Evolutionary conservation across 148 eudicot genomes (phyloP), one percentile per base, ranked within the genome.

Genomic region (Vaccinium myrtillus): DNA sequence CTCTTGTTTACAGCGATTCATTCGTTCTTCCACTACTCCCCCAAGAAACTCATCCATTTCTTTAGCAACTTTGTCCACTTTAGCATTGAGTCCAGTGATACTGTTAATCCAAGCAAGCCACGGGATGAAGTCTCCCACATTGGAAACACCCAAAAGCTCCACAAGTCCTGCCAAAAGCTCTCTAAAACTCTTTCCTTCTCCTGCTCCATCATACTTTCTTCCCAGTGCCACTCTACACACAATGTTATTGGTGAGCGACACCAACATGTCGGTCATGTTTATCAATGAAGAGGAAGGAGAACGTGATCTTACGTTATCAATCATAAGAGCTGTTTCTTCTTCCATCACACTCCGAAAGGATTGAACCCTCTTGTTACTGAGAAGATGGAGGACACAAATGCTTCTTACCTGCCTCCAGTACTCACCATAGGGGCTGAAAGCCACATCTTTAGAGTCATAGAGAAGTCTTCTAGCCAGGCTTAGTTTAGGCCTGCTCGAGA

Each of bases 261-360:
- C 21, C 16, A 91, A 76, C 50, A 80, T 19, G 4, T 89, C 74
- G 0, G 84, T 86, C 83, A 90, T 79, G 77, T 89, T 84, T 32
- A 88, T 59, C 0, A 25, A 54, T 27, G 75, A 36, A 0, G 88
- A 71, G 13, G 23, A 25, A 0, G 85, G 71, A 61, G n/a, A 19
- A 19, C 71, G 79, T 11, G 81, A 27, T 77, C 6, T 59, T 4
- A 94, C 88, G 74, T 82, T 87, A 11, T 88, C 75, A 13, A 93
- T 54, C 89, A 93, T 55, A 8, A 84, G 51, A 2, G 76, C 79
- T 1, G 90, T 87, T 81, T 93, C 96, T 82, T 92, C 94, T 56
- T 90, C 88, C 58, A 94, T 84, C 39, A 91, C 90, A 9, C 3
- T 19, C 0, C 83, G 71, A 61, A 90, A 92, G 3, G 94, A 90